A percentile compares a stretch with the other conserved stretches of the same genome.
phyloP scores from a whole-genome alignment of 495 filamentous ascomycete genomes.

The Neurospora sp. region DNA sequence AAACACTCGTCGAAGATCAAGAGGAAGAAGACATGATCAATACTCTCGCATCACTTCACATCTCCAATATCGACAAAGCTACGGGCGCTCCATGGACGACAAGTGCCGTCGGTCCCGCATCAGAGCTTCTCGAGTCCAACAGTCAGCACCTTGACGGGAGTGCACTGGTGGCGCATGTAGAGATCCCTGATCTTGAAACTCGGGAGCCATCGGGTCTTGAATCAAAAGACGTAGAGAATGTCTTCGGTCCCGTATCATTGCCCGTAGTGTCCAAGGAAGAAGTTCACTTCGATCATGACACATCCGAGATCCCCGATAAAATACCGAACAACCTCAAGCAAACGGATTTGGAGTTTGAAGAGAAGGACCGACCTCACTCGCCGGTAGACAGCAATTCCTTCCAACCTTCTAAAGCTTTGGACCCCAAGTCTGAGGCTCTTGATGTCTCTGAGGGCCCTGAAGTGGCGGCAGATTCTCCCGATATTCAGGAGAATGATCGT shows the following conservation, averaged over 20 bases:
- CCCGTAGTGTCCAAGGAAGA: neutral
- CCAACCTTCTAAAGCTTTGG: neutral
- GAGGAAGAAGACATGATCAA: neutral
- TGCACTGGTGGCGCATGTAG: neutral
- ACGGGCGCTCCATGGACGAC: neutral
- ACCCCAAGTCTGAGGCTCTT: neutral
- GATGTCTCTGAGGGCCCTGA: neutral
- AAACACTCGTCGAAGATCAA: neutral
- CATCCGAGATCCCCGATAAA: neutral
- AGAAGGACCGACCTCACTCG: neutral
- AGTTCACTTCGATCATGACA: neutral
- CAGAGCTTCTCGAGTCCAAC: neutral
- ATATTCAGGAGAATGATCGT: neutral
- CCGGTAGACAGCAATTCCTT: neutral
- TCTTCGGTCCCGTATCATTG: neutral
- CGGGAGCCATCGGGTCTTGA: neutral
- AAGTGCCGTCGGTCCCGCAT: neutral
- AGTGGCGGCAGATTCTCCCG: neutral
- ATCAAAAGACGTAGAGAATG: neutral
- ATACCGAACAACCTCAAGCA: neutral
- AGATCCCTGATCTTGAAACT: neutral
- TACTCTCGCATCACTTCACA: neutral
- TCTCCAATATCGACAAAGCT: neutral
- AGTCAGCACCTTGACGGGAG: neutral
- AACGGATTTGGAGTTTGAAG: neutral